Percentiles rank a stretch among this genome's conserved stretches.
Conservation (phyloP, 2,329 filamentous ascomycete species). For the Arthrobotrys megalospora region DNA sequence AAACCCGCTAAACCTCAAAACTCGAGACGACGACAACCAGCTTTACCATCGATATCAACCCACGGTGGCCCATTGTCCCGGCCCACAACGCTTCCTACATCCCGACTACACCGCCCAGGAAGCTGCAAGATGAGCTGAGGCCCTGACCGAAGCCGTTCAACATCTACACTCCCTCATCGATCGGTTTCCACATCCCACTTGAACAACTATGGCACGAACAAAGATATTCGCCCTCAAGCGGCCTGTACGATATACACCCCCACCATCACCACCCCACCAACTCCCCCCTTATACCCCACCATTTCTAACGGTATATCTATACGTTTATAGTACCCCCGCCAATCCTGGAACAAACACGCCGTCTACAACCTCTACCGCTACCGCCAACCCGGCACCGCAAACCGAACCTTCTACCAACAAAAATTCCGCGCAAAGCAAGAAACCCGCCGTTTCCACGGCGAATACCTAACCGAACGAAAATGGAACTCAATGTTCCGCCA, state of each 20-base stretch:
- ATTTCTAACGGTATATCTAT: background rate
- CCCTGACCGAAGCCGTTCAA: background rate
- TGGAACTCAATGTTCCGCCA: constrained; percentile 95
- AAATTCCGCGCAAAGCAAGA: constrained; percentile 94
- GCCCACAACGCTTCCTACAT: constrained; percentile 1
- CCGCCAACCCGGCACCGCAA: constrained; percentile 68
- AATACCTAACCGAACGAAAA: constrained; percentile 91
- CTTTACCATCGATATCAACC: background rate
- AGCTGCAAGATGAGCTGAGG: constrained; percentile 51
- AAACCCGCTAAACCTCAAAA: background rate
- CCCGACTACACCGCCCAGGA: background rate
- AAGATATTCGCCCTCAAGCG: constrained; percentile 55
- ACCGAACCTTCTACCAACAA: constrained; percentile 91
- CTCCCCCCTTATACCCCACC: background rate
- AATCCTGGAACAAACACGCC: constrained; percentile 98
- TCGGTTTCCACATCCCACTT: background rate
- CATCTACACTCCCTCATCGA: background rate
- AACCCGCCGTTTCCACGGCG: constrained; percentile 90
- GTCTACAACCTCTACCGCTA: constrained; percentile 85
- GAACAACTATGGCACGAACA: constrained; percentile 35
- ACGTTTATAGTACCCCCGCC: constrained; percentile 83
- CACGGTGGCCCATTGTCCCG: constrained; percentile 18
- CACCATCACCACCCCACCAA: constrained; percentile 3
- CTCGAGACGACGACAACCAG: background rate
- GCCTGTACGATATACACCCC: constrained; percentile 40